Percentiles rank a stretch among this genome's conserved stretches.
Evolutionary conservation across 83 land plant genomes (phyloP).

Genomic region (Larix sibirica): DNA sequence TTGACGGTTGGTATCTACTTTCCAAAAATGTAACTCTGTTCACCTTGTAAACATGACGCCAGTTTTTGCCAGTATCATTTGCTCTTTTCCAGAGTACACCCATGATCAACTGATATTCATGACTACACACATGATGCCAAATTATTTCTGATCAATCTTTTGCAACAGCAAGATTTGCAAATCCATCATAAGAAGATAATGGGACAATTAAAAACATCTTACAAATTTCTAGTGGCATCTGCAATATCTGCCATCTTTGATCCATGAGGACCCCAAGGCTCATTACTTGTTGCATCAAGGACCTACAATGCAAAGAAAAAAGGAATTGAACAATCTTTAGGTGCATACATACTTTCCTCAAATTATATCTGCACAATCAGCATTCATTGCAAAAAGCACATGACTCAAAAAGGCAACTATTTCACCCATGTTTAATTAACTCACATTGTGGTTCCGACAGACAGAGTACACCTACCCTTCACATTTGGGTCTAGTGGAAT

Average conservation of each 20-base stretch:
- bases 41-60: constrained; percentile 99
- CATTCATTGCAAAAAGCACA: neutral
- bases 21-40: neutral
- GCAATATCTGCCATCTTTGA: constrained; percentile 94
- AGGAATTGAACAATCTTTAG: neutral
- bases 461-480: too few relatives aligned
- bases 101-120: constrained; percentile 99
- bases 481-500: too few relatives aligned
- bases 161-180: neutral
- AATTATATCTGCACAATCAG: neutral
- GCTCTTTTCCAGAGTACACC: constrained; percentile 88
- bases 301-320: constrained; percentile 46
- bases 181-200: constrained; percentile 2
- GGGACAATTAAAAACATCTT: constrained; percentile 21
- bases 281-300: constrained; percentile 93
- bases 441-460: neutral
- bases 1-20: neutral
- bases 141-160: neutral
- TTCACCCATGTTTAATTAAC: neutral
- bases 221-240: constrained; percentile 97
- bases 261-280: constrained; percentile 99
- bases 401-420: neutral
- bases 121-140: constrained; percentile 40
- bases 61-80: constrained; percentile 86
- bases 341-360: neutral